Base-by-base conservation (phyloP, 306 rosid species). In the Casuarina equisetifolia region DNA sequence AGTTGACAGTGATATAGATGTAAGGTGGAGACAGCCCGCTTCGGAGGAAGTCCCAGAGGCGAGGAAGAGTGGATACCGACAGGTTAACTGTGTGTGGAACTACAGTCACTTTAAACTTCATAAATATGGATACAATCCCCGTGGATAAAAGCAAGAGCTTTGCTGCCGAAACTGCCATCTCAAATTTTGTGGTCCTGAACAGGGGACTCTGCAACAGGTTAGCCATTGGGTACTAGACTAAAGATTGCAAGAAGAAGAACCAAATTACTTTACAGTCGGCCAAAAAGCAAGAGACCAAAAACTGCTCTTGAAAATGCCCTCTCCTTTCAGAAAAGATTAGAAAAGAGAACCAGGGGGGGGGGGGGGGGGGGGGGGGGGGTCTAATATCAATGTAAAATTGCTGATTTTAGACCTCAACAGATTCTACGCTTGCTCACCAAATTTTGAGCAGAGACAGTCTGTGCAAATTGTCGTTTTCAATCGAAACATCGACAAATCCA, bases 1-100 rank as follows among this genome's bases (percentile, higher is more conserved):
- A 89, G 85, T 92, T 88, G 85, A 94, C 78, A 66, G 86, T 75
- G 75, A 94, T 59, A 72, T 78, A 92, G 73, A 92, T 64, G 70
- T 82, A 94, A 11, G 87, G 86, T 0, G 89, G 89, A 20, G 98
- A 88, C 17, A 88, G 57, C 76, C 81, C 81, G 86, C 78, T 84
- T 78, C 81, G 77, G 63, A 88, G 76, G 36, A 90, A 90, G 78
- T 77, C 42, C 88, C 88, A 88, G 57, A 91, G 82, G 39, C 81
- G 74, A 63, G 96, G 97, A 46, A 91, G 82, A 69, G 92, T 89
- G 3, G 90, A 90, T 16, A 89, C 79, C 50, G 85, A 3, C 53
- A 91, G 84, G 74, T 84, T 61, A 1, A 79, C 68, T 38, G 84
- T 57, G 79, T 67, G 85, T 19, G 97, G 96, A 80, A 94, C 76